A percentile compares a stretch with the other conserved stretches of the same genome.
These are phyloP conservation scores for Crassisporium funariophilum DNA, from an alignment of 768 basidiomycete species.

Conservation along the genomic window DNA sequence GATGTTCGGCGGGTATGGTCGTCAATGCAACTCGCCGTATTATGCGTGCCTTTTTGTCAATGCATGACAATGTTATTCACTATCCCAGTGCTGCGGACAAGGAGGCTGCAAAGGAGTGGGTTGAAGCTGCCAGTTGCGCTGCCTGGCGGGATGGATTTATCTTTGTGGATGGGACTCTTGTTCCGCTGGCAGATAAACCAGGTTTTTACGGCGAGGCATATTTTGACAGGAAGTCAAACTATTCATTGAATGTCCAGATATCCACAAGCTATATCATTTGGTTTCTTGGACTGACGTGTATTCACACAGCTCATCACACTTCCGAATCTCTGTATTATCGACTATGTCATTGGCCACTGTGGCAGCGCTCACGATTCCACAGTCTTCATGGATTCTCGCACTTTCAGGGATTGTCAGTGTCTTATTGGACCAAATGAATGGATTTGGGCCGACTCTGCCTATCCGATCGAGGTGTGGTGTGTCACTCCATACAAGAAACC, in stretches of 20 bases:
- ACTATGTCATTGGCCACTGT: conserved; percentile 9
- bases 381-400: conserved; percentile 15
- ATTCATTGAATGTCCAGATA: conserved; percentile 7
- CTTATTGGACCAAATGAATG: conserved; percentile 19
- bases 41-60: neutral
- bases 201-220: neutral
- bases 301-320: conserved; percentile 10
- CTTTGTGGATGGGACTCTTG: conserved; percentile 29
- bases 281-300: neutral
- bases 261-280: neutral
- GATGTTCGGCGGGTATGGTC: neutral
- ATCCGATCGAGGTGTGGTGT: neutral
- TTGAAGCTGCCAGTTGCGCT: neutral
- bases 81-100: conserved; percentile 13
- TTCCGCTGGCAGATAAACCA: neutral
- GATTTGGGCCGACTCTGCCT: conserved; percentile 4
- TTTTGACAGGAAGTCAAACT: conserved; percentile 5
- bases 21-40: neutral
- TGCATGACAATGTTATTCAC: neutral
- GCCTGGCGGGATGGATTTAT: conserved; percentile 28
- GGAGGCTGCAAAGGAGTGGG: conserved; percentile 22
- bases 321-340: conserved; percentile 8
- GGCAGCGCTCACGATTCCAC: conserved; percentile 11
- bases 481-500: neutral
- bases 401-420: conserved; percentile 7